phyloP scores from a whole-genome alignment of 2,329 filamentous ascomycete genomes.

The Epichloe brachyelytri region DNA sequence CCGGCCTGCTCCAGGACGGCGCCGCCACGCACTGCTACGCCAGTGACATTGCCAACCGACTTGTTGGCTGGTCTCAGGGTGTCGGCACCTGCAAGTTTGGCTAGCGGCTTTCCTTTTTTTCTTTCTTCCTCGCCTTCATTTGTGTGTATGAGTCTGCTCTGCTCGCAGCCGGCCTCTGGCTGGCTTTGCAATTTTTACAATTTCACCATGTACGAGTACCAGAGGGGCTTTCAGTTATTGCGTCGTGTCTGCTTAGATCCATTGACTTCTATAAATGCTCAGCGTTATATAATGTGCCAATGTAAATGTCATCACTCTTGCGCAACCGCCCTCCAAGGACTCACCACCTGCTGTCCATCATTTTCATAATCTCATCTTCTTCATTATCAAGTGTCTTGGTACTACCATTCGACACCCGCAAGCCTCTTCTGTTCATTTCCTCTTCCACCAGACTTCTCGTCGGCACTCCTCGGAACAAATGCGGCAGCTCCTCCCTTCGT shows the following conservation, averaged over 20 bases:
- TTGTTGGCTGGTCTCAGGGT: constrained; percentile 2
- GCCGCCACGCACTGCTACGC: constrained; percentile 37
- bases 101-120: not conserved
- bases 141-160: too few species aligned
- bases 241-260: too few species aligned
- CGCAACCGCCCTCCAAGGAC: too few species aligned
- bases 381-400: constrained; percentile 22
- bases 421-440: constrained; percentile 43
- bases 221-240: too few species aligned
- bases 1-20: constrained; percentile 23
- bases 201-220: too few species aligned
- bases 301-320: too few species aligned
- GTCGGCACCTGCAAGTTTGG: not conserved
- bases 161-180: too few species aligned
- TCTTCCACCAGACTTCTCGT: constrained; percentile 43
- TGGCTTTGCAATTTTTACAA: too few species aligned
- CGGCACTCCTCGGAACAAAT: constrained; percentile 37
- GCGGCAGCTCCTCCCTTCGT: constrained; percentile 44
- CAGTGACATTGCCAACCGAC: constrained; percentile 29
- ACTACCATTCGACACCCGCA: constrained; percentile 21
- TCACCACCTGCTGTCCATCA: constrained; percentile 20
- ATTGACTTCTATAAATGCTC: too few species aligned
- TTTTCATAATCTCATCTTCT: constrained; percentile 31
- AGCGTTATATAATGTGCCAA: too few species aligned
- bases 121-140: not conserved